phyloP scores from a whole-genome alignment of 208 protist genomes.

The Trypanosoma platydactyli region DNA sequence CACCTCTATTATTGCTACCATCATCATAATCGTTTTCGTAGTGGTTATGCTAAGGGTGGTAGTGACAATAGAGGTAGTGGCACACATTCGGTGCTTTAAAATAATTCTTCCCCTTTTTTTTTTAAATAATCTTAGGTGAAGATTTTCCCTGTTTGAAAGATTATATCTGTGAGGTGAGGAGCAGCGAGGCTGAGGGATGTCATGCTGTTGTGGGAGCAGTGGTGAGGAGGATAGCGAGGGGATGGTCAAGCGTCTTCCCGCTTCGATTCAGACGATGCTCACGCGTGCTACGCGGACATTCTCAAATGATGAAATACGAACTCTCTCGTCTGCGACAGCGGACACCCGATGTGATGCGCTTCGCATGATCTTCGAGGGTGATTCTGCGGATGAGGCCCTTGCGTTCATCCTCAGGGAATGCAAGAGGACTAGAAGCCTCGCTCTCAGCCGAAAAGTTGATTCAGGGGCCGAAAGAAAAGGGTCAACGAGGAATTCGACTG shows the following conservation, averaged over 20 bases:
- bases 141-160: too few relatives aligned
- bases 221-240: neutral
- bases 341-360: conserved; percentile 57
- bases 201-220: neutral
- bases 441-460: too few relatives aligned
- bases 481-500: neutral
- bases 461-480: too few relatives aligned
- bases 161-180: neutral
- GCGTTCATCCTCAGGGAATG: conserved; percentile 38
- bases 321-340: conserved; percentile 33
- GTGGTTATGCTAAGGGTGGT: too few relatives aligned
- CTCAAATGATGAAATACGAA: conserved; percentile 29
- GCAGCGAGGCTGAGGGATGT: neutral
- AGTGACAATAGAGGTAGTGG: neutral
- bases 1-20: too few relatives aligned
- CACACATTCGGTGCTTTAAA: conserved; percentile 1
- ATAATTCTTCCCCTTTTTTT: conserved; percentile 8
- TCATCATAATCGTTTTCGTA: too few relatives aligned
- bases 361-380: conserved; percentile 59
- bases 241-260: conserved; percentile 34
- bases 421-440: neutral
- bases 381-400: conserved; percentile 37
- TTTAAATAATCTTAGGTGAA: neutral
- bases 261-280: conserved; percentile 63
- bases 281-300: conserved; percentile 41